Base-by-base conservation (phyloP, 352 stramenopile species). In the Pythium vanterpoolii region DNA sequence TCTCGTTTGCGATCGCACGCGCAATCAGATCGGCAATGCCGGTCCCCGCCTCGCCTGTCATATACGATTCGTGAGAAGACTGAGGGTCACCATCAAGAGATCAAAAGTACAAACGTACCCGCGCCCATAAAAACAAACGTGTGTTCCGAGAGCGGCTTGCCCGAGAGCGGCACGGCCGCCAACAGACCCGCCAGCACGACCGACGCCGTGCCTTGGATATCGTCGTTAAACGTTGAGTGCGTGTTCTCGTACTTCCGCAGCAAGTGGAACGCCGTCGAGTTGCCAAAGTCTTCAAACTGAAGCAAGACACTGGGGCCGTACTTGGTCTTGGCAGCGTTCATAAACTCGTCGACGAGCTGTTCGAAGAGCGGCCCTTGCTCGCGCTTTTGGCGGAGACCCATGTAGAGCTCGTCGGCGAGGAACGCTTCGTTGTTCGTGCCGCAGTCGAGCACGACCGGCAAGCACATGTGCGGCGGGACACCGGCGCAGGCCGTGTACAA, bases 321-420 rank as follows among this genome's bases (percentile, higher is more conserved):
- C 66, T 90, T 90, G 70, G 93, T 76, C 68, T 96, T 88, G 50
- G 96, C 87, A 1, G 92, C 90, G 61, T 93, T 76, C 83, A 99
- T 97, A 71, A 98, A 98, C 77, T 99, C 96, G 39, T 98, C 91
- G 16, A 99, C 84, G 42, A 99, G 76, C 53, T 97, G 72, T 73
- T 97, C 94, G 60, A 98, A 99, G 31, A 83, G 69, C 33, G 88
- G 70, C 30, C 94, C 93, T 34, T 83, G 82, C 27, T 97, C 77
- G 52, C 96, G 85, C 67, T 93, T 88, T 58, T 89, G 82, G 48
- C 90, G 81, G 31, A 98, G 76, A 27, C 96, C 96, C 58, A 98
- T 86, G 73, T 99, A 99, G 67, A 97, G 94, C 48, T 90, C 79
- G 61, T 99, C 95, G 5, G 90, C 78, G 40, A 97, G 74, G 60